Conservation (phyloP, 257 asterid genomes). For the Fraxinus anomala region DNA sequence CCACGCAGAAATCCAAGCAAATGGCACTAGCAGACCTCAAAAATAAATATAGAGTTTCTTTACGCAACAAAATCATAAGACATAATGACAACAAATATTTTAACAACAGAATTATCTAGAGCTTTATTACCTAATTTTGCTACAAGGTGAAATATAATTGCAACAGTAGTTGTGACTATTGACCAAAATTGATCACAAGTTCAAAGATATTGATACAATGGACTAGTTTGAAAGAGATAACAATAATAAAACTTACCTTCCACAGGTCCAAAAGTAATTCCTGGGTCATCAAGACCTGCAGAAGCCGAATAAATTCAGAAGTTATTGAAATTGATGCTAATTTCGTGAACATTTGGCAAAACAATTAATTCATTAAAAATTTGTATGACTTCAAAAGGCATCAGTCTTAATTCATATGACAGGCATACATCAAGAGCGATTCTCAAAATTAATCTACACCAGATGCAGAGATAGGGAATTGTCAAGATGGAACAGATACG, state of each 20-base stretch:
- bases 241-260: slow-evolving; percentile 45
- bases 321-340: slow-evolving; percentile 8
- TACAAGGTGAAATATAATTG: neutral
- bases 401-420: neutral
- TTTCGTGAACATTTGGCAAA: neutral
- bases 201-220: neutral
- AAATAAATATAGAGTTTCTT: neutral
- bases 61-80: neutral
- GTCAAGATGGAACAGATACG: neutral
- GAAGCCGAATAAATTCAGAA: slow-evolving; percentile 18
- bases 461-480: slow-evolving; percentile 9
- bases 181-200: neutral
- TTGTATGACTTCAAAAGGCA: neutral
- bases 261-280: slow-evolving; percentile 62
- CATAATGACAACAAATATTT: neutral
- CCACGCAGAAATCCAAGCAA: neutral
- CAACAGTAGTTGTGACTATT: neutral
- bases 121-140: neutral
- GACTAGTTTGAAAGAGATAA: neutral
- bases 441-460: slow-evolving; percentile 6
- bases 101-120: neutral
- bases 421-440: neutral
- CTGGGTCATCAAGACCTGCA: slow-evolving; percentile 65
- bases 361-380: slow-evolving; percentile 10
- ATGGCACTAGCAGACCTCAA: neutral